These are phyloP conservation scores for Spatholobus suberectus DNA, from an alignment of 306 rosid species.

Conservation along the genomic window DNA sequence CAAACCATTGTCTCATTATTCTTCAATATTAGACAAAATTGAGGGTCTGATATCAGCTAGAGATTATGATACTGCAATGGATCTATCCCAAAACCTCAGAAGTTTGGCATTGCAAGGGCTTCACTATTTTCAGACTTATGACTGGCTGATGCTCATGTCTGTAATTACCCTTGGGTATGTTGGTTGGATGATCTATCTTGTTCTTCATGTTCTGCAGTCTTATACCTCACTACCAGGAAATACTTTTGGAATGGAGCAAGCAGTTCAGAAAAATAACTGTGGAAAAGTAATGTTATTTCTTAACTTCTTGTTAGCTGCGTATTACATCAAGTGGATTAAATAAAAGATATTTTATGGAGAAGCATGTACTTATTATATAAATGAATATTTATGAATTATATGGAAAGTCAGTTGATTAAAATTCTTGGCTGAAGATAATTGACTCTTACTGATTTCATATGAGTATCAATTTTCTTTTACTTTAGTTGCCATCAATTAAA, in stretches of 20 bases:
- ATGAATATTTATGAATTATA: slow-evolving; percentile 15
- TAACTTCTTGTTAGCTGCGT: slow-evolving; percentile 31
- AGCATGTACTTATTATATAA: neutral
- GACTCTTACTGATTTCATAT: neutral
- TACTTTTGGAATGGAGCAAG: slow-evolving; percentile 55
- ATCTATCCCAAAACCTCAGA: slow-evolving; percentile 70
- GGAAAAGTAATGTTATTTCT: slow-evolving; percentile 65
- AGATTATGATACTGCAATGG: slow-evolving; percentile 77
- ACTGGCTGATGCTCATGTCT: slow-evolving; percentile 93
- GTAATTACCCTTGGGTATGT: slow-evolving; percentile 81
- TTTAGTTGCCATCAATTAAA: neutral
- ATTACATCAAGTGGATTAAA: slow-evolving; percentile 28
- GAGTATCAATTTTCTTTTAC: slow-evolving; percentile 14
- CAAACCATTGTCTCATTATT: slow-evolving; percentile 71
- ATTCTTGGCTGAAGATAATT: slow-evolving; percentile 32
- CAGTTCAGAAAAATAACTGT: slow-evolving; percentile 53
- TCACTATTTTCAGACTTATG: slow-evolving; percentile 92
- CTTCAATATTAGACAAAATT: slow-evolving; percentile 67
- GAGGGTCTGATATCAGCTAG: slow-evolving; percentile 65
- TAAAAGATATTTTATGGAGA: slow-evolving; percentile 8
- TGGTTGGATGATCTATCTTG: slow-evolving; percentile 91
- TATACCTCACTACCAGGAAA: slow-evolving; percentile 72
- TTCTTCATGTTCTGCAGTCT: slow-evolving; percentile 86
- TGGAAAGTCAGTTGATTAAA: slow-evolving; percentile 19
- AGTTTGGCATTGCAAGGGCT: slow-evolving; percentile 87